These are phyloP conservation scores for Komagataella pastoris DNA, from an alignment of 805 yeast genomes.

Conservation along the genomic window DNA sequence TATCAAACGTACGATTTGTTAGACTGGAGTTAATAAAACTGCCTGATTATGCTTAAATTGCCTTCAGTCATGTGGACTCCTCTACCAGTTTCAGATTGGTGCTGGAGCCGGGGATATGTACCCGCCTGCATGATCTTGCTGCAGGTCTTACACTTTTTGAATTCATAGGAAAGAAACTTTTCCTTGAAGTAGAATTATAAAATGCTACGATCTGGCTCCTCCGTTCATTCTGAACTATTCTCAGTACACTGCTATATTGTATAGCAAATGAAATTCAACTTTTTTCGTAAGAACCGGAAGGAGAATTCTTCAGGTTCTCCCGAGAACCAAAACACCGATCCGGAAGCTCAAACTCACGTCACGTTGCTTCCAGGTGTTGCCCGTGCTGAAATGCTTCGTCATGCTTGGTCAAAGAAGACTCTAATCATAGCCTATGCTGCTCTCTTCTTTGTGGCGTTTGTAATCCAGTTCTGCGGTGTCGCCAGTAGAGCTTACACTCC, in stretches of 20 bases:
- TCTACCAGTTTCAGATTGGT: no score
- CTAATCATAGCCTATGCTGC: neutral
- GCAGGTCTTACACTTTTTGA: neutral
- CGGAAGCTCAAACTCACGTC: neutral
- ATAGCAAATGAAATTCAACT: neutral
- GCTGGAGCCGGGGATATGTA: neutral
- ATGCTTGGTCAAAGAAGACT: neutral
- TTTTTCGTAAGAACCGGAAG: neutral
- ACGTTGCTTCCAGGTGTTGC: neutral
- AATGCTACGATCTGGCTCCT: neutral
- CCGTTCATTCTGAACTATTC: neutral
- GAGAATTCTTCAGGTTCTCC: neutral
- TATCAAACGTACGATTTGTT: no score
- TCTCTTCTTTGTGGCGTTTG: neutral
- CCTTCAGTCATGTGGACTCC: no score
- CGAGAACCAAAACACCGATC: neutral
- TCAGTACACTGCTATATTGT: neutral
- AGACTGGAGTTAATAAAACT: no score
- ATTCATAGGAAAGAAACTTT: no score
- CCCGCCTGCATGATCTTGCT: neutral
- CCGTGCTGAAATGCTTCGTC: neutral
- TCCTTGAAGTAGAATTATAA: neutral
- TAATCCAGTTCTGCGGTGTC: neutral
- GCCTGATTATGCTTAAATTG: no score
- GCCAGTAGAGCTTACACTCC: neutral